phyloP scores from a whole-genome alignment of 2,329 filamentous ascomycete species.

The Colletotrichum echinochloae region DNA sequence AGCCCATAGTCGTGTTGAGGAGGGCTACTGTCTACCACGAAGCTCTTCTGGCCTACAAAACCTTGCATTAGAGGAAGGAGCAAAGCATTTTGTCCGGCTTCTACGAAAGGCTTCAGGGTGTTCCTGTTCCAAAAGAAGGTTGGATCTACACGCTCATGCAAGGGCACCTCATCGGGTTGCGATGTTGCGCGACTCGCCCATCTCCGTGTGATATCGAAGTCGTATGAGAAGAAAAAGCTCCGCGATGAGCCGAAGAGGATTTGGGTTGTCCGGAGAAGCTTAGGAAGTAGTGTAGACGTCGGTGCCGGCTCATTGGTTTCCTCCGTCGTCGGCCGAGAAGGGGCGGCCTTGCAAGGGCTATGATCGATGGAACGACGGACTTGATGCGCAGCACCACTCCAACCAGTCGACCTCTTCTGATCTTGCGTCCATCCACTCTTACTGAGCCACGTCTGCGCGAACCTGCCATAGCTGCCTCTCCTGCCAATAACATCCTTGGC shows the following conservation, averaged over 20 bases:
- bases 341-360: conserved; percentile 39
- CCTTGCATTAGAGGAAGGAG: conserved; percentile 90
- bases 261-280: conserved; percentile 84
- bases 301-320: conserved; percentile 48
- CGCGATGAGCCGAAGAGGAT: conserved; percentile 84
- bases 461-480: conserved; percentile 86
- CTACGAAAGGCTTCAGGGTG: conserved; percentile 78
- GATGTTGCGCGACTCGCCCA: conserved; percentile 57
- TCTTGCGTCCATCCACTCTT: conserved; percentile 83
- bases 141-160: conserved; percentile 79
- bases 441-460: conserved; percentile 93
- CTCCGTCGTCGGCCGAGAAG: conserved; percentile 53
- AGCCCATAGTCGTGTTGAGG: conserved; percentile 63
- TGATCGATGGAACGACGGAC: conserved; percentile 36
- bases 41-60: conserved; percentile 88
- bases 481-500: conserved; percentile 89
- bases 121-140: conserved; percentile 93
- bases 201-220: conserved; percentile 87
- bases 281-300: conserved; percentile 76
- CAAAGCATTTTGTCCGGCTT: conserved; percentile 77
- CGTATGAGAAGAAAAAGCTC: conserved; percentile 97
- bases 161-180: conserved; percentile 64
- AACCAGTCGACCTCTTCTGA: conserved; percentile 75
- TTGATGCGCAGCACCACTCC: conserved; percentile 61
- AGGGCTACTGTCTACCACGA: conserved; percentile 76